Evolutionary conservation across 352 stramenopile species (phyloP).

Genomic region (Globisporangium middletonii): DNA sequence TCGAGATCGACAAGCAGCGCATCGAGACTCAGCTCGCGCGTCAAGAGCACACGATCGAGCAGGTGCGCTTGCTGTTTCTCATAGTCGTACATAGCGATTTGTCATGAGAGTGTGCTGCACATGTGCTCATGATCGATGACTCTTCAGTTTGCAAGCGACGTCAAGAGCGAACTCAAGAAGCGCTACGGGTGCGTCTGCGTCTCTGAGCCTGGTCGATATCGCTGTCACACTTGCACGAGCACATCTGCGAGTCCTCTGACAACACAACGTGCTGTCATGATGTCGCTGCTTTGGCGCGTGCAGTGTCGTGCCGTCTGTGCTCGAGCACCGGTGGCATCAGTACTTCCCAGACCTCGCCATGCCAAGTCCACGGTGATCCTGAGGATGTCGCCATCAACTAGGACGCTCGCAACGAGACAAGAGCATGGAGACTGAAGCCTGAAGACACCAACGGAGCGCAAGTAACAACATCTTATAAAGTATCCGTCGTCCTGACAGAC

Average conservation of each 20-base stretch:
- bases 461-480: too few species aligned
- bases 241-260: neutral
- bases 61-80: conserved; percentile 1
- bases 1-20: conserved; percentile 3
- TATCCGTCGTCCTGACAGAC: neutral
- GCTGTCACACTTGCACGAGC: neutral
- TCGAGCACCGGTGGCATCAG: conserved; percentile 44
- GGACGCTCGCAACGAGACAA: neutral
- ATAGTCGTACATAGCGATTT: too few species aligned
- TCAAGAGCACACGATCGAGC: conserved; percentile 9
- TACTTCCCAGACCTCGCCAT: conserved; percentile 35
- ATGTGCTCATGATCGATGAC: neutral
- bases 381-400: neutral
- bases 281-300: neutral
- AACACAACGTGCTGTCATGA: neutral
- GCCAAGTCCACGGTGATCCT: neutral
- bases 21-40: conserved; percentile 2
- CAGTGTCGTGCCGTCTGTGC: conserved; percentile 42
- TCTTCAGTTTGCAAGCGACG: conserved; percentile 39
- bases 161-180: conserved; percentile 43
- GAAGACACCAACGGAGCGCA: neutral
- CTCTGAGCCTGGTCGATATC: too few species aligned
- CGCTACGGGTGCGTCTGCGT: conserved; percentile 45
- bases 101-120: too few species aligned
- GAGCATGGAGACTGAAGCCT: neutral